Evolutionary conservation across 805 yeast genomes (phyloP).

Genomic region (Metschnikowia hibisci): DNA sequence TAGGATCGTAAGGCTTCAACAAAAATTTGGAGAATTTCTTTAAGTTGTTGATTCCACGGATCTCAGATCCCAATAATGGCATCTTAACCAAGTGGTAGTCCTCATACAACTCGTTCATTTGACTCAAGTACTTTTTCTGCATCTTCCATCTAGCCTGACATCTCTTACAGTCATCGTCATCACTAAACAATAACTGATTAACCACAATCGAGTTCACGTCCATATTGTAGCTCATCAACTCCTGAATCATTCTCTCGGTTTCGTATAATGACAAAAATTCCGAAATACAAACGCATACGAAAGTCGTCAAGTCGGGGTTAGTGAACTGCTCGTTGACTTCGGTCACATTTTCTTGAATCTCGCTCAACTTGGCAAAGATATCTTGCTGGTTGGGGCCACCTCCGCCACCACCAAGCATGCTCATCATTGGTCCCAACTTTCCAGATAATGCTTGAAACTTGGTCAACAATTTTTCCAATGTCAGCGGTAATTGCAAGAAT

Average conservation of each 20-base stretch:
- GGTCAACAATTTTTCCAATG: constrained; percentile 79
- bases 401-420: constrained; percentile 63
- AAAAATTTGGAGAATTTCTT: constrained; percentile 79
- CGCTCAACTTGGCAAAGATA: constrained; percentile 72
- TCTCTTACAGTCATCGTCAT: constrained; percentile 78
- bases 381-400: constrained; percentile 54
- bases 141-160: constrained; percentile 91
- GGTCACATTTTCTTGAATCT: constrained; percentile 72
- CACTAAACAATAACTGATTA: constrained; percentile 89
- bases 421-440: constrained; percentile 86
- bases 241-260: constrained; percentile 97
- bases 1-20: constrained; percentile 71
- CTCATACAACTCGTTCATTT: constrained; percentile 93
- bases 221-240: constrained; percentile 88
- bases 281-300: constrained; percentile 94
- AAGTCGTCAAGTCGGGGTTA: constrained; percentile 92
- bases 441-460: constrained; percentile 86
- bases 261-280: constrained; percentile 95
- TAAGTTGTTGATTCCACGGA: constrained; percentile 86
- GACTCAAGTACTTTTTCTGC: constrained; percentile 93
- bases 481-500: constrained; percentile 90
- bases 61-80: constrained; percentile 93
- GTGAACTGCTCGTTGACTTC: constrained; percentile 94
- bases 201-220: constrained; percentile 96
- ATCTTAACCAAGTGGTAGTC: constrained; percentile 94